These are phyloP conservation scores for Lasiodiplodia gonubiensis DNA, from an alignment of 2,329 filamentous ascomycete genomes.

Conservation along the genomic window DNA sequence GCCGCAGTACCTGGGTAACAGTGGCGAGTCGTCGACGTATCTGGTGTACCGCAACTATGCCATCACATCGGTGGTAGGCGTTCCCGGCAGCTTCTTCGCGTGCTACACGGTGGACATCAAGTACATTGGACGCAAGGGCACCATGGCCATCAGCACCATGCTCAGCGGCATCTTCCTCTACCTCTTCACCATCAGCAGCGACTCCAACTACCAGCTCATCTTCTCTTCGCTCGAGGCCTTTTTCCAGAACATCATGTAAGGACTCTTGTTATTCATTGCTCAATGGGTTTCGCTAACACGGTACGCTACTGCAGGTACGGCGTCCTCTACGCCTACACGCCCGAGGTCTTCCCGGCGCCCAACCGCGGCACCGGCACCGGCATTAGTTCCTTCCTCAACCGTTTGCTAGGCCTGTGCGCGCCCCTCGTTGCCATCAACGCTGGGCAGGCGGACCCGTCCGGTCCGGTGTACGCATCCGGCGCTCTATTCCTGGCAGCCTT, in stretches of 20 bases:
- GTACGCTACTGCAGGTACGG: conserved; percentile 56
- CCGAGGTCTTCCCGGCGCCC: conserved; percentile 76
- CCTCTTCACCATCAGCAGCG: conserved; percentile 65
- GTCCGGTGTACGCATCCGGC: conserved; percentile 52
- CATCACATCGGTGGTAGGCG: conserved; percentile 77
- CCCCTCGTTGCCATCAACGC: conserved; percentile 66
- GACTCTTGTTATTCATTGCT: background rate
- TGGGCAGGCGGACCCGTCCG: conserved; percentile 45
- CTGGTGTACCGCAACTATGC: conserved; percentile 78
- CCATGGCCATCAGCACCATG: conserved; percentile 70
- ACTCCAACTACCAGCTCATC: conserved; percentile 64
- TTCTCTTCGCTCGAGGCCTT: conserved; percentile 74
- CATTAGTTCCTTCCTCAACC: conserved; percentile 73
- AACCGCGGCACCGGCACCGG: conserved; percentile 74
- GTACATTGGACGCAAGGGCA: conserved; percentile 74
- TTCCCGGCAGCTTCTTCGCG: conserved; percentile 77
- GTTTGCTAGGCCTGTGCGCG: conserved; percentile 69
- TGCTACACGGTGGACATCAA: conserved; percentile 75
- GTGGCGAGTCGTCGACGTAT: conserved; percentile 44
- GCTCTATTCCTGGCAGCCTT: conserved; percentile 52
- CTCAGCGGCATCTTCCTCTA: conserved; percentile 73
- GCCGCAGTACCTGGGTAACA: conserved; percentile 79
- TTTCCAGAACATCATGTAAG: conserved; percentile 56
- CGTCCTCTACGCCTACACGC: conserved; percentile 77
- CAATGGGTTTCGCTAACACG: background rate